Base-by-base conservation (phyloP, 2,329 filamentous ascomycete genomes). In the Teratosphaeria zuluensis region DNA sequence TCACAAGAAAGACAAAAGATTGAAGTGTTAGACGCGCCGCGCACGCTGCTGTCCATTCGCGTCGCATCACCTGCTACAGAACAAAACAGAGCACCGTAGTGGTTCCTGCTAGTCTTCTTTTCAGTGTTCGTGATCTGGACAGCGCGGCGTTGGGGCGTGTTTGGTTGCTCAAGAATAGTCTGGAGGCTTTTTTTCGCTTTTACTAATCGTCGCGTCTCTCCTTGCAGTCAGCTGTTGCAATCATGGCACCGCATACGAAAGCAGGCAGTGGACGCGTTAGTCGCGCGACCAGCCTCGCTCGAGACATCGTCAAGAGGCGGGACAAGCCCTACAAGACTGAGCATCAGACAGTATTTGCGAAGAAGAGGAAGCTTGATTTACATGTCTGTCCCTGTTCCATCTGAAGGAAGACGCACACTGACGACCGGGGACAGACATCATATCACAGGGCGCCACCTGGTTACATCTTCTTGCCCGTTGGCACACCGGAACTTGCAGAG, bases 381-480 rank as follows among this genome's bases (percentile, higher is more conserved):
- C 68, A 73, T 58, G 76, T 78, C 65, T 65, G 75, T 77, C n/a
- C 61, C 51, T 24, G 19, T 53, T 38, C 14, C 33, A 32, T 30
- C 52, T 57, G 63, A 3, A 12, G 35, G 30, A 24, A n/a, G 21
- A 11, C 9, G 3, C 28, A 48, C 21, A 51, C 57, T 57, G 51
- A 58, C 38, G 12, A 42, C 21, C 14, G 33, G 19, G 4, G 9
- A 57, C 69, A 85, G 83, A 76, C 81, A 51, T 79, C 79, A 21
- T 83, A 82, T 64, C 75, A 60, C 72, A 74, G 78, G 63, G 76
- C 83, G 24, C 83, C 82, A 9, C 70, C 72, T 54, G 83, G 82
- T n/a, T 86, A 84, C 68, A 81, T 78, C 0, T 85, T 84, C 65
- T 78, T 86, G 55, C 79, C 81, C 24, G 78, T 81, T 53, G 84